phyloP scores from a whole-genome alignment of 129 eudicot genomes.

The Saussurea involucrata region DNA sequence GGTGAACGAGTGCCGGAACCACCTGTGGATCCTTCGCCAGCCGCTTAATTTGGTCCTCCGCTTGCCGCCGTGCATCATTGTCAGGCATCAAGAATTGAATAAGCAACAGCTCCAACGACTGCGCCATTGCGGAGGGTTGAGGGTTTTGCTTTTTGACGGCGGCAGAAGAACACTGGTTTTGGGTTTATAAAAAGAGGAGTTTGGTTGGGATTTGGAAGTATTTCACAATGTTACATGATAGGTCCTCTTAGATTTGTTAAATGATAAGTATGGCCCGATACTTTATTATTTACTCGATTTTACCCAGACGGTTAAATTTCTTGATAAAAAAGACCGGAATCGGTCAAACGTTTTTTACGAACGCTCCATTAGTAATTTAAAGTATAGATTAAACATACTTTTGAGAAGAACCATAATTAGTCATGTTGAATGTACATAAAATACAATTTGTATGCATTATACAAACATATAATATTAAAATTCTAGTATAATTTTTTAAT shows the following conservation, averaged over 20 bases:
- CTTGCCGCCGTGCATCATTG: constrained; percentile 94
- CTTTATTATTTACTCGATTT: not conserved
- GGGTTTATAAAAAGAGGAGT: constrained; percentile 11
- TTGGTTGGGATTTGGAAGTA: not conserved
- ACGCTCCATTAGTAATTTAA: too few species aligned
- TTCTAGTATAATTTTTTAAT: too few species aligned
- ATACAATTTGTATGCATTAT: too few species aligned
- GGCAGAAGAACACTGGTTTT: constrained; percentile 14
- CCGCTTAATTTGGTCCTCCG: constrained; percentile 96
- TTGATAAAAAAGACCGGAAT: not conserved
- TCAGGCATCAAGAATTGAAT: constrained; percentile 97
- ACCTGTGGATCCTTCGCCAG: constrained; percentile 95
- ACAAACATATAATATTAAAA: too few species aligned
- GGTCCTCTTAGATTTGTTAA: not conserved
- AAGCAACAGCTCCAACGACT: constrained; percentile 75
- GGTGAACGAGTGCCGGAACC: constrained; percentile 86
- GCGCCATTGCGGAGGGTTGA: constrained; percentile 56
- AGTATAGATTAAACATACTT: too few species aligned
- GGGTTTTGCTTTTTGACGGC: constrained; percentile 38
- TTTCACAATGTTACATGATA: not conserved
- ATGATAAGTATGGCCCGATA: not conserved
- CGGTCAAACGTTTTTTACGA: too few species aligned
- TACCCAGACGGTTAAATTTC: not conserved
- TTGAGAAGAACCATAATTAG: too few species aligned
- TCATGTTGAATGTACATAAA: too few species aligned